These are phyloP conservation scores for Coemansia javaensis DNA, from an alignment of 192 early-diverging fungal species.

Conservation along the genomic window DNA sequence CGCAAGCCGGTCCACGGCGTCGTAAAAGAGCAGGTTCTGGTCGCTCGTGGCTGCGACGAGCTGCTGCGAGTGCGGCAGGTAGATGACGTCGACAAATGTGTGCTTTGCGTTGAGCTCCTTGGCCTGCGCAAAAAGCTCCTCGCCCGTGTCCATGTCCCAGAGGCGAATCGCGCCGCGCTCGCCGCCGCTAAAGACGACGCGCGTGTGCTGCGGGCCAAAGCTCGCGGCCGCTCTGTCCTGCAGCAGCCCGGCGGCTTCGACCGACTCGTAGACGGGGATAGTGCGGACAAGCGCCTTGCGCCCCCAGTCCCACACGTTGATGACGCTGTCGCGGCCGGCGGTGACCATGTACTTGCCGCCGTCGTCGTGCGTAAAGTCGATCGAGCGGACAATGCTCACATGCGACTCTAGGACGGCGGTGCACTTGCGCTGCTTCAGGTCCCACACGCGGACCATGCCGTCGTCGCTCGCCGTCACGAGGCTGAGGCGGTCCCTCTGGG, in stretches of 20 bases:
- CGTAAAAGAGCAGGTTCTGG: constrained; percentile 84
- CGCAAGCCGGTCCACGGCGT: constrained; percentile 50
- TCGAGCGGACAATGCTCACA: constrained; percentile 84
- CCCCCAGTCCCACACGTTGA: constrained; percentile 83
- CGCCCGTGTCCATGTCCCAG: constrained; percentile 77
- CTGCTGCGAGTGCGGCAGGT: constrained; percentile 51
- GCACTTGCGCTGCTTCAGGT: constrained; percentile 72
- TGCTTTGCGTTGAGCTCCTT: constrained; percentile 72
- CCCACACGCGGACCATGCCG: constrained; percentile 86
- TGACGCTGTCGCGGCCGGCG: constrained; percentile 86
- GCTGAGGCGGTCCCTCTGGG: constrained; percentile 52
- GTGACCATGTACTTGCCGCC: constrained; percentile 68
- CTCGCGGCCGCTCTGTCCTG: constrained; percentile 34
- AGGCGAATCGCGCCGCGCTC: constrained; percentile 77
- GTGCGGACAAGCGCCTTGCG: constrained; percentile 65
- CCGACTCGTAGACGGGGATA: constrained; percentile 80
- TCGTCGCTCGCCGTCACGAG: constrained; percentile 90
- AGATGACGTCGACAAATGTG: constrained; percentile 68
- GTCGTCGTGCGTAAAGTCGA: constrained; percentile 63
- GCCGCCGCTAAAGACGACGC: constrained; percentile 79
- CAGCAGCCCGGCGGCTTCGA: constrained; percentile 82
- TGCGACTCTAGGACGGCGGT: constrained; percentile 75
- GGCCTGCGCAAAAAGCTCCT: constrained; percentile 63
- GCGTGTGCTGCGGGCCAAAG: constrained; percentile 21
- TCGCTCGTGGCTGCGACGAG: constrained; percentile 81